These are phyloP conservation scores for Luzula sylvatica DNA, from an alignment of 176 grass and related monocot species.

Conservation along the genomic window DNA sequence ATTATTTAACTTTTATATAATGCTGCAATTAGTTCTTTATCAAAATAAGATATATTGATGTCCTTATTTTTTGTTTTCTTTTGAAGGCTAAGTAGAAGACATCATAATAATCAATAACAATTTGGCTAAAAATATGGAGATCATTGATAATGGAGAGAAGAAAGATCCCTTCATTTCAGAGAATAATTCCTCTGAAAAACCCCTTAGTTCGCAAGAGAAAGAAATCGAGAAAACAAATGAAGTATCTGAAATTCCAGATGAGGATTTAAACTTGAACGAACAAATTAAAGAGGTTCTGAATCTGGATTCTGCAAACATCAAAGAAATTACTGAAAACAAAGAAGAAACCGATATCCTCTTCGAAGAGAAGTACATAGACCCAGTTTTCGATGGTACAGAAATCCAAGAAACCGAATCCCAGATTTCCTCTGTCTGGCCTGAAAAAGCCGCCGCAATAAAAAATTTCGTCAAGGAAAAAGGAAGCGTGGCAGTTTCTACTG, in stretches of 20 bases:
- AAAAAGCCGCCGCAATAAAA: slow-evolving; percentile 68
- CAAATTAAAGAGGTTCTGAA: slow-evolving; percentile 20
- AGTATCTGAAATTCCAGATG: slow-evolving; percentile 20
- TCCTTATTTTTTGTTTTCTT: slow-evolving; percentile 1
- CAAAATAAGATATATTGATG: background rate
- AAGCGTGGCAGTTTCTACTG: slow-evolving; percentile 56
- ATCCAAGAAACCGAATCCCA: slow-evolving; percentile 53
- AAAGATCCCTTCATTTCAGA: slow-evolving; percentile 5
- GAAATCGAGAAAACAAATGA: slow-evolving; percentile 28
- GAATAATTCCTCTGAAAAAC: slow-evolving; percentile 23
- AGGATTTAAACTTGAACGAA: slow-evolving; percentile 22
- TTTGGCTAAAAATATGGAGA: slow-evolving; percentile 31
- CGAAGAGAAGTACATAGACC: slow-evolving; percentile 60
- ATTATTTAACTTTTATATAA: too few relatives aligned
- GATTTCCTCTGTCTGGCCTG: slow-evolving; percentile 47
- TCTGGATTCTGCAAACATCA: slow-evolving; percentile 7
- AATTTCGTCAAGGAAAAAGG: slow-evolving; percentile 93
- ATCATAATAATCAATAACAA: background rate
- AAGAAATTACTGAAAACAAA: slow-evolving; percentile 23
- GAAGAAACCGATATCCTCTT: slow-evolving; percentile 35
- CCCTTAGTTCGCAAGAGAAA: slow-evolving; percentile 31
- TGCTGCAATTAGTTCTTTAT: background rate
- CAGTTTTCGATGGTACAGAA: slow-evolving; percentile 95
- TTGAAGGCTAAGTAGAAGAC: background rate
- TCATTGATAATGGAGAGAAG: slow-evolving; percentile 18